Conservation (phyloP, 805 yeast genomes). For the Suhomyces sp. region DNA sequence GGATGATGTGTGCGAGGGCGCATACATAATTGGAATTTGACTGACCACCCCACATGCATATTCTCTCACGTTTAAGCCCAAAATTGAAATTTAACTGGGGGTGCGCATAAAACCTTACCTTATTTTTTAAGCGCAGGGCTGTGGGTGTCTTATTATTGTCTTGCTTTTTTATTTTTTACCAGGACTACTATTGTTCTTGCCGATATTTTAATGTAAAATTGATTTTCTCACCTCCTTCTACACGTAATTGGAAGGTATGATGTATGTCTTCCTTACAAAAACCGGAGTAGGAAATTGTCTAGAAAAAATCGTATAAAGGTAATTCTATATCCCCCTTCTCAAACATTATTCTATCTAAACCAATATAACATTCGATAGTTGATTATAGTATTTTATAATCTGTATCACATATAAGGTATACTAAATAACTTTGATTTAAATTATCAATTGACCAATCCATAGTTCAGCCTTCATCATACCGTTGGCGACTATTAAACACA, state of each 20-base stretch:
- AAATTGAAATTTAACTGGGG: neutral
- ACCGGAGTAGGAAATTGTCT: neutral
- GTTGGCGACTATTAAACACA: neutral
- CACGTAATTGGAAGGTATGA: neutral
- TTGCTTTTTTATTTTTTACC: neutral
- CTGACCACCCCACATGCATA: neutral
- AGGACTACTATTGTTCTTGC: neutral
- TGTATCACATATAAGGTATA: neutral
- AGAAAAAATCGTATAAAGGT: neutral
- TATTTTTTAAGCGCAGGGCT: neutral
- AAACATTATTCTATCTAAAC: neutral
- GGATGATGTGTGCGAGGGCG: neutral
- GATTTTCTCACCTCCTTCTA: neutral
- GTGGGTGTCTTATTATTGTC: neutral
- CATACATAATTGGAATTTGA: neutral
- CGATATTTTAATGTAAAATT: neutral
- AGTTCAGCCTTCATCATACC: neutral
- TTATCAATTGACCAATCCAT: neutral
- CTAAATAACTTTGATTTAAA: neutral
- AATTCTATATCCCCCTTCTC: neutral
- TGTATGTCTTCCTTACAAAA: neutral
- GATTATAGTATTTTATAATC: neutral
- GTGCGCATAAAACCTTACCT: neutral
- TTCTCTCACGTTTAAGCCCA: neutral
- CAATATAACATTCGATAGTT: neutral